These are phyloP conservation scores for Corynascus novoguineensis DNA, from an alignment of 495 filamentous ascomycete species.

Conservation along the genomic window DNA sequence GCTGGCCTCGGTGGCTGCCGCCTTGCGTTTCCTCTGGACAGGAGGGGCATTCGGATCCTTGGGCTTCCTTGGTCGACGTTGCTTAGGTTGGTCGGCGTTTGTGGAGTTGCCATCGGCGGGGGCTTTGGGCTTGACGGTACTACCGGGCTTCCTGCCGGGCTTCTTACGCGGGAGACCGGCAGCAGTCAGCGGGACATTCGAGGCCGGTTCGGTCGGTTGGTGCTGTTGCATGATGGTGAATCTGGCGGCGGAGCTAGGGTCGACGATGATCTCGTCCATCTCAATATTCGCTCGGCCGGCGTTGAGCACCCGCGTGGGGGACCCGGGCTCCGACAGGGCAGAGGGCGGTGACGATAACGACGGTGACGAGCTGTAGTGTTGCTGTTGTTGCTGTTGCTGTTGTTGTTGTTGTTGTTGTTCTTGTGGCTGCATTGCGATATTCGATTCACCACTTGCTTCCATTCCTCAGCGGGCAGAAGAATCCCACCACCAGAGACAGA, in stretches of 20 bases:
- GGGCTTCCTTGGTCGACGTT: conserved; percentile 49
- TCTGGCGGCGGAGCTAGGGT: conserved; percentile 28
- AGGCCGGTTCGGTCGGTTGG: conserved; percentile 16
- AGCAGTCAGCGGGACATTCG: conserved; percentile 36
- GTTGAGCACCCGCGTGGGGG: conserved; percentile 31
- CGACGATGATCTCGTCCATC: conserved; percentile 39
- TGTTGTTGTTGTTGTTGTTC: conserved; percentile 11
- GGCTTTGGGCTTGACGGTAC: conserved; percentile 41
- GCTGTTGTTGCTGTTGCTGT: conserved; percentile 7
- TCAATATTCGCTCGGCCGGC: conserved; percentile 32
- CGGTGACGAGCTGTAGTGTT: conserved; percentile 34
- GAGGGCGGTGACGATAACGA: conserved; percentile 35
- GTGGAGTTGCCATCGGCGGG: conserved; percentile 40
- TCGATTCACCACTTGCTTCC: conserved; percentile 16
- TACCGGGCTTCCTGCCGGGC: conserved; percentile 49
- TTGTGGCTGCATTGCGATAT: conserved; percentile 19
- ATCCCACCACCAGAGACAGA: background rate
- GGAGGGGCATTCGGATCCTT: conserved; percentile 53
- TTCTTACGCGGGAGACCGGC: conserved; percentile 45
- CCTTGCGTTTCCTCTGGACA: conserved; percentile 48
- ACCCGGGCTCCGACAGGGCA: conserved; percentile 33
- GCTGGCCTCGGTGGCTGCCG: conserved; percentile 29
- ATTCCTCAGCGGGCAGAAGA: conserved; percentile 1
- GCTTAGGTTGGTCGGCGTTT: conserved; percentile 44
- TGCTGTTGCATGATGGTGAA: conserved; percentile 33